Evolutionary conservation across 768 basidiomycete genomes (phyloP), one percentile per base, ranked within the genome.

Genomic region (Daedaleopsis sinensis): DNA sequence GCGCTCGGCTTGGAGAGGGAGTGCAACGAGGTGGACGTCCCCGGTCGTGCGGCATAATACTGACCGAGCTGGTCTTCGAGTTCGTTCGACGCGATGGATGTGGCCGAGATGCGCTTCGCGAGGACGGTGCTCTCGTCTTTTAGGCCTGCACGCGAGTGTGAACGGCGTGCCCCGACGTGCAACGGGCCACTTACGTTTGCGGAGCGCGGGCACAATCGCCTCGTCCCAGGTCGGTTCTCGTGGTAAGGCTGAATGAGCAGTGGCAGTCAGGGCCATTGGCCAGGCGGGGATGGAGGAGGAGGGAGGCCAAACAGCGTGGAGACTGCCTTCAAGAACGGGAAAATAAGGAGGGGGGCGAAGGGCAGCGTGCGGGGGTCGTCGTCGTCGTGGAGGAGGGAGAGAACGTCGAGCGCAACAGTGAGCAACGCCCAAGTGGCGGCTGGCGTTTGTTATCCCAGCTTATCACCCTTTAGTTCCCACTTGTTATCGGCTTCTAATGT

Each of bases 91-190:
- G 82, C 77, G 39, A 89, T 79, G 55, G 91, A 91, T 27, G 89
- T 80, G 61, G 87, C 84, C 38, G 91, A 93, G 72, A 93, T 84
- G 62, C 91, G 87, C 64, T 84, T 87, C 36, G 91, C 79, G 55
- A 94, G 80, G n/a, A 85, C 84, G 39, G 87, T 82, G 68, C 91
- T 92, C 77, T 94, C 93, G 62, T 78, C 82, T 75, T 94, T 86
- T 19, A 94, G 83, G 58, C 93, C 93, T 94, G 68, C 23, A 49
- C 61, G 58, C 67, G 58, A 32, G 61, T 23, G 57, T 61, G 51
- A 58, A 51, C 58, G 16, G 57, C 24, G 64, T 62, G 50, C 36
- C 38, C 48, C 37, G 48, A 37, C 54, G 51, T 57, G 57, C 60
- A 59, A 35, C 32, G 55, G 36, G 58, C 59, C 49, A 79, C 83